These are phyloP conservation scores for Solanum commersonii DNA, from an alignment of 257 asterid species.

Conservation along the genomic window DNA sequence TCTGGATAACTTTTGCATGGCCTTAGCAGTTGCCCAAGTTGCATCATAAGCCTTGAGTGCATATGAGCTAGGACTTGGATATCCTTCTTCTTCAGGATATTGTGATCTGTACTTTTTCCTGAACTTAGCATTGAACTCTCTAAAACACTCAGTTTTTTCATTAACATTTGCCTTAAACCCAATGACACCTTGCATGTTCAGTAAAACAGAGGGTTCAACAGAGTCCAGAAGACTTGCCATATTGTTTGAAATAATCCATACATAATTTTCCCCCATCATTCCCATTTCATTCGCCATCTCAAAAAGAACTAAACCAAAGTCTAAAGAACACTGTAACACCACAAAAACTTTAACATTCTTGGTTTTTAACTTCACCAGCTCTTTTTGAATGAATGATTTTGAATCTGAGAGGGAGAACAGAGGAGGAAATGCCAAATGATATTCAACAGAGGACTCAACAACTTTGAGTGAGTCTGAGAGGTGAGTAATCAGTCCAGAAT, in stretches of 20 bases:
- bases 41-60: conserved; percentile 52
- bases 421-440: conserved; percentile 23
- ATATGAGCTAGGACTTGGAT: conserved; percentile 27
- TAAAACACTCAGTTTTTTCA: conserved; percentile 1
- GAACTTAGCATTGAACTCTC: conserved; percentile 23
- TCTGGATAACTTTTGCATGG: conserved; percentile 8
- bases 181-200: conserved; percentile 48
- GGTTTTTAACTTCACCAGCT: conserved; percentile 17
- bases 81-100: conserved; percentile 29
- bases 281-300: conserved; percentile 33
- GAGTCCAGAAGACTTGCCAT: conserved; percentile 41
- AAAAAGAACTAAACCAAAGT: conserved; percentile 33
- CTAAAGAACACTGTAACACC: conserved; percentile 27
- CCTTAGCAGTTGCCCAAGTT: conserved; percentile 15
- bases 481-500: conserved; percentile 13
- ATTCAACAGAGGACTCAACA: conserved; percentile 19
- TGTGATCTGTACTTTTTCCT: conserved; percentile 20
- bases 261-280: conserved; percentile 47
- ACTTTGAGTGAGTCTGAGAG: conserved; percentile 31
- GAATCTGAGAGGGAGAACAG: conserved; percentile 14
- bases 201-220: conserved; percentile 16
- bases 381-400: conserved; percentile 1
- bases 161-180: conserved; percentile 29
- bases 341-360: conserved; percentile 20
- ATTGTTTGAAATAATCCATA: conserved; percentile 48